Conservation (phyloP, 2,329 filamentous ascomycete genomes). For the Fusarium avenaceum region DNA sequence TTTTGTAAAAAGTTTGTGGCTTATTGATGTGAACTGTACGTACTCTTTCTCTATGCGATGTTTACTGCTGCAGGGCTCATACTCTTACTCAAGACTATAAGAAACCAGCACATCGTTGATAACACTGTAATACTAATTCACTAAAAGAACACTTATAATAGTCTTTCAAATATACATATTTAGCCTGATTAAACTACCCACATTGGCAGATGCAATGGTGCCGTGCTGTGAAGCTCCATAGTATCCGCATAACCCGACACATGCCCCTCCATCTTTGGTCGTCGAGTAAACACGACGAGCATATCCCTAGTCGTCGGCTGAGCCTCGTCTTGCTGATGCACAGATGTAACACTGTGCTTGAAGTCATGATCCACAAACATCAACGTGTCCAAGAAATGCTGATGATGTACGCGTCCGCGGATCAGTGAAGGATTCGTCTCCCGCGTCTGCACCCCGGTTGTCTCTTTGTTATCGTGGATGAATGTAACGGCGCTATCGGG, state of each 20-base stretch:
- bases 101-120: not conserved
- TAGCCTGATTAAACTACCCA: conserved; percentile 26
- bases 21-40: too few relatives aligned
- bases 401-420: conserved; percentile 44
- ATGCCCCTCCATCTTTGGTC: conserved; percentile 43
- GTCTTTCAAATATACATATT: not conserved
- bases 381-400: conserved; percentile 46
- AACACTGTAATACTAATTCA: not conserved
- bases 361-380: conserved; percentile 47
- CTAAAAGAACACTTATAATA: not conserved
- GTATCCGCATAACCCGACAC: conserved; percentile 44
- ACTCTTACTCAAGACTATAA: too few relatives aligned
- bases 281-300: conserved; percentile 48
- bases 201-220: conserved; percentile 41
- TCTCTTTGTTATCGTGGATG: conserved; percentile 47
- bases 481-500: conserved; percentile 48
- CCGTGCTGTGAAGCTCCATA: conserved; percentile 39
- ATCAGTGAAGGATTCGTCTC: conserved; percentile 44
- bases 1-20: fast-evolving
- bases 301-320: conserved; percentile 45
- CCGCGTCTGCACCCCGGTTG: conserved; percentile 37
- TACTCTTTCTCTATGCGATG: too few relatives aligned
- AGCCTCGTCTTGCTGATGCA: conserved; percentile 40
- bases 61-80: too few relatives aligned
- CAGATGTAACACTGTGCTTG: conserved; percentile 48